These are phyloP conservation scores for Paraphoma chrysanthemicola DNA, from an alignment of 2,329 filamentous ascomycete genomes.

Conservation along the genomic window DNA sequence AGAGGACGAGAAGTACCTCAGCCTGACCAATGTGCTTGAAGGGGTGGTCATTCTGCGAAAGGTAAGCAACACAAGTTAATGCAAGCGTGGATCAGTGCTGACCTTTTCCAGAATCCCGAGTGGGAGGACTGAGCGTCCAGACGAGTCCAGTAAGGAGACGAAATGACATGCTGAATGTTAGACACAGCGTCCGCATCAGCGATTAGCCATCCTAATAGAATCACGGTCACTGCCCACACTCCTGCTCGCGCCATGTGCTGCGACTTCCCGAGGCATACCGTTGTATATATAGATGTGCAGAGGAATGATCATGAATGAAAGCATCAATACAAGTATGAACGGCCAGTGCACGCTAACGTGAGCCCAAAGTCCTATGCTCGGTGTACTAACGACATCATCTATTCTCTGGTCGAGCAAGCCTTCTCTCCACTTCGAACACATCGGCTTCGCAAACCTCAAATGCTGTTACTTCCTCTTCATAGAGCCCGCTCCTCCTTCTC, in stretches of 20 bases:
- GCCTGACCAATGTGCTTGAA: conserved; percentile 88
- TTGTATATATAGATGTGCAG: conserved; percentile 40
- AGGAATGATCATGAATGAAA: conserved; percentile 30
- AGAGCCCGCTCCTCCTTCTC: not conserved
- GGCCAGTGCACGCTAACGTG: no score
- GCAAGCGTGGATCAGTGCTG: conserved; percentile 5
- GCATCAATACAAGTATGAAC: conserved; percentile 20
- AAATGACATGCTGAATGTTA: conserved; percentile 8
- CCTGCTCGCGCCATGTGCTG: conserved; percentile 3
- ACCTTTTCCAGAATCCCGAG: conserved; percentile 51
- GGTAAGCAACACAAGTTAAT: conserved; percentile 62
- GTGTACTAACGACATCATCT: no score
- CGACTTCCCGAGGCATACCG: conserved; percentile 17
- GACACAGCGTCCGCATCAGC: conserved; percentile 19
- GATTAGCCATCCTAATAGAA: conserved; percentile 36
- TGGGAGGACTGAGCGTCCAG: conserved; percentile 49
- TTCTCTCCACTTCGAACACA: not conserved
- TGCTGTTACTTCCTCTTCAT: no score
- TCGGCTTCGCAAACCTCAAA: no score
- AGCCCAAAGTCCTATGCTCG: no score
- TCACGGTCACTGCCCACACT: conserved; percentile 23
- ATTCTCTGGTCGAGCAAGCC: no score
- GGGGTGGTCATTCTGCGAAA: conserved; percentile 96
- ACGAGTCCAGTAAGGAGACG: not conserved
- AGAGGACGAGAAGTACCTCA: conserved; percentile 97